Conservation (phyloP, 208 protist species). For the Leishmania turanica region DNA sequence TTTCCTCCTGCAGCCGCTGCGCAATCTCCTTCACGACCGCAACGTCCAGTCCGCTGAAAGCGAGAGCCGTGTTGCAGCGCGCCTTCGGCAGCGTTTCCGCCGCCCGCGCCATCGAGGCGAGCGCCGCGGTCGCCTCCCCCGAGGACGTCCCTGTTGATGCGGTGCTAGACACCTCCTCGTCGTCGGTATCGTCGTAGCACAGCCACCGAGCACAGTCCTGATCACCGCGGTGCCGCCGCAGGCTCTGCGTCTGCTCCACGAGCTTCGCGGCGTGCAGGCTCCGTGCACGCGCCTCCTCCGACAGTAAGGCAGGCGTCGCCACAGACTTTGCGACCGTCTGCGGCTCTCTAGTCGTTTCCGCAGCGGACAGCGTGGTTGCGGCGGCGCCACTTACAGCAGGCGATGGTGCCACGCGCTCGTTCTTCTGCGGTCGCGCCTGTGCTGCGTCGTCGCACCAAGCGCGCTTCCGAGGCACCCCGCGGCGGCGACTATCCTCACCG, state of each 20-base stretch:
- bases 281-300: constrained; percentile 1
- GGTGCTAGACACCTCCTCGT: constrained; percentile 5
- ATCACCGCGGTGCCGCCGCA: neutral
- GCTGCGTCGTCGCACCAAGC: neutral
- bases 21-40: constrained; percentile 39
- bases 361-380: neutral
- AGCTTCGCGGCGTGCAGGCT: neutral
- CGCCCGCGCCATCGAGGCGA: neutral
- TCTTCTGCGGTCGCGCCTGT: neutral
- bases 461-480: constrained; percentile 7
- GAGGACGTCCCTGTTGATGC: neutral
- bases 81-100: neutral
- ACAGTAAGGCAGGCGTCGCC: neutral
- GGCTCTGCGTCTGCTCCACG: neutral
- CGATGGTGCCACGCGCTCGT: neutral
- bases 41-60: constrained; percentile 30
- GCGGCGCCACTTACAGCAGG: neutral
- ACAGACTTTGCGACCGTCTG: constrained; percentile 5
- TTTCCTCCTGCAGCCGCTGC: constrained; percentile 5
- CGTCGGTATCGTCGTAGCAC: constrained; percentile 10
- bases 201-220: constrained; percentile 8
- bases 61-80: constrained; percentile 27
- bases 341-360: neutral
- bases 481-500: neutral
- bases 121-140: neutral